Conservation (phyloP, 78 protist genomes). For the slime mould (Dictyostelium discoideum) region DNA sequence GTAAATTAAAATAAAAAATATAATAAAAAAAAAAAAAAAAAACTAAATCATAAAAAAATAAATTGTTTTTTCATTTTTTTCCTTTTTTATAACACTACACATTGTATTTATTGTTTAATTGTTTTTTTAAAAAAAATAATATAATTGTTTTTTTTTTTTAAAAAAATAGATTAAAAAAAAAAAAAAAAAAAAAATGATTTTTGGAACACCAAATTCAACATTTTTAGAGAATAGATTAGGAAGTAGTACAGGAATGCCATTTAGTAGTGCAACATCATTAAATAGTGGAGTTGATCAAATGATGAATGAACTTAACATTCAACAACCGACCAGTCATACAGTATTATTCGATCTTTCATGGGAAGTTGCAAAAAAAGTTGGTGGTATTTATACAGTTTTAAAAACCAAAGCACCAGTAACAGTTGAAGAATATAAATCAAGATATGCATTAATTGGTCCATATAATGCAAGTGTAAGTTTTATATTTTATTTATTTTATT, state of each 20-base stretch:
- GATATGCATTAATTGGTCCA: conserved; percentile 89
- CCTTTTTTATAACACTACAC: no score
- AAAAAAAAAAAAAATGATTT: conserved; percentile 22
- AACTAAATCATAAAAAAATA: no score
- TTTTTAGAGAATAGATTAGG: conserved; percentile 32
- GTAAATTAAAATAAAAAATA: no score
- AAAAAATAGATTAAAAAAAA: not conserved
- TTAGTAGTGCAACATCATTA: not conserved
- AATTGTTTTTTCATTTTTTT: no score
- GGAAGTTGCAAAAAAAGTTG: conserved; percentile 84
- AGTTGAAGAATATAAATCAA: conserved; percentile 52
- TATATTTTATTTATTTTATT: no score
- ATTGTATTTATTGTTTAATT: no score
- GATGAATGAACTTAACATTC: not conserved
- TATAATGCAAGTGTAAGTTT: conserved; percentile 53
- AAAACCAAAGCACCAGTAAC: conserved; percentile 88
- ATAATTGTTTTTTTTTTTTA: not conserved
- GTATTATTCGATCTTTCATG: conserved; percentile 67
- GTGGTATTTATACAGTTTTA: conserved; percentile 96
- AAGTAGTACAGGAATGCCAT: not conserved
- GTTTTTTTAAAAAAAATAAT: no score
- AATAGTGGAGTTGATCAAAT: not conserved
- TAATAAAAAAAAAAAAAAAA: not conserved
- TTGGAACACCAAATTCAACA: conserved; percentile 72
- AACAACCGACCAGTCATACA: not conserved